These are phyloP conservation scores for Clavispora carvajalis DNA, from an alignment of 805 yeast species.

Conservation along the genomic window DNA sequence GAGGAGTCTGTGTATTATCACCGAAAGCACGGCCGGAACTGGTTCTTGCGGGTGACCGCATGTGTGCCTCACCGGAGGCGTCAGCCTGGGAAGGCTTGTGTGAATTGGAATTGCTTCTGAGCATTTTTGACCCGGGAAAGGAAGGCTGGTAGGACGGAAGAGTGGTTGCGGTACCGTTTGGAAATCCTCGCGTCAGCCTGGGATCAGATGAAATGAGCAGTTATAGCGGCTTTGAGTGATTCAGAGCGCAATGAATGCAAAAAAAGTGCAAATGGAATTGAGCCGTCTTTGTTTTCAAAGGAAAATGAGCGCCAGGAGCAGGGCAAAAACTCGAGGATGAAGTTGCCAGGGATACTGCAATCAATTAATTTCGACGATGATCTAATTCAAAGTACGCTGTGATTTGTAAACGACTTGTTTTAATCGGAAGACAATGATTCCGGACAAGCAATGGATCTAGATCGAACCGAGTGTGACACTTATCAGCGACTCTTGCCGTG, in stretches of 20 bases:
- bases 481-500: not conserved
- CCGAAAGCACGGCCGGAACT: slow-evolving; percentile 2
- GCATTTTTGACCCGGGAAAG: slow-evolving; percentile 70
- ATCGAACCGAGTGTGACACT: not conserved
- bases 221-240: not conserved
- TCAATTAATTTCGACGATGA: no score
- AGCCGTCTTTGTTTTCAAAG: not conserved
- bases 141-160: not conserved
- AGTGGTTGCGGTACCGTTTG: not conserved
- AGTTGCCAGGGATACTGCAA: no score
- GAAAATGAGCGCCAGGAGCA: not conserved
- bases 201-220: not conserved
- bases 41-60: not conserved
- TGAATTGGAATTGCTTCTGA: slow-evolving; percentile 40
- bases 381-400: no score
- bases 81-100: slow-evolving; percentile 1
- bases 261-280: not conserved
- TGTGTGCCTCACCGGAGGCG: not conserved
- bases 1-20: not conserved
- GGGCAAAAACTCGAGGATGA: not conserved
- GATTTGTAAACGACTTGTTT: no score
- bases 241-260: not conserved
- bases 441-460: not conserved
- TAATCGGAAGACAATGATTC: not conserved
- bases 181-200: not conserved